These are phyloP conservation scores for Thraustotheca clavata DNA, from an alignment of 352 stramenopile genomes.

Conservation along the genomic window DNA sequence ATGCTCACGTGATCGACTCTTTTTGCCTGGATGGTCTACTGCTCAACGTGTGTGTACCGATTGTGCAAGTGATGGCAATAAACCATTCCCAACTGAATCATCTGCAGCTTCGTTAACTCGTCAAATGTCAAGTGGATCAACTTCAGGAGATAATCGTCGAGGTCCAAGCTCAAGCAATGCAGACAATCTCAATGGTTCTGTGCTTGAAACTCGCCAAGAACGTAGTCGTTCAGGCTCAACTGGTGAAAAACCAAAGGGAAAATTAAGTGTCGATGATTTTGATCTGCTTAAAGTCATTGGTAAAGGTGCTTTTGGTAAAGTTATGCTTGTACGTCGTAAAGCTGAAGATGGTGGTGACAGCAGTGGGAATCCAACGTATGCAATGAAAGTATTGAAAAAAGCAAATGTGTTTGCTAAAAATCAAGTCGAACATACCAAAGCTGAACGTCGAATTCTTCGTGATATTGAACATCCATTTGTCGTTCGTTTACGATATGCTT, in stretches of 20 bases:
- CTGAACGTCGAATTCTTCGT: constrained; percentile 82
- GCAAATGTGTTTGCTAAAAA: constrained; percentile 87
- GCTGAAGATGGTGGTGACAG: constrained; percentile 50
- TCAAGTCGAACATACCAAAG: constrained; percentile 91
- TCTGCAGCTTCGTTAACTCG: constrained; percentile 21
- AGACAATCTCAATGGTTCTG: constrained; percentile 3
- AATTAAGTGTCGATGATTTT: constrained; percentile 90
- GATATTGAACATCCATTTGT: constrained; percentile 91
- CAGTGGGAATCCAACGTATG: constrained; percentile 75
- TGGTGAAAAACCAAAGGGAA: constrained; percentile 32
- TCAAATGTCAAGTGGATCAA: constrained; percentile 13
- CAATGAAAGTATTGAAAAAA: constrained; percentile 93
- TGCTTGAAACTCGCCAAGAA: constrained; percentile 11
- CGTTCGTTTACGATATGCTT: constrained; percentile 88
- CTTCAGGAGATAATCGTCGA: constrained; percentile 22
- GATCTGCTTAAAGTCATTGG: constrained; percentile 93
- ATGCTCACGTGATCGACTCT: constrained; percentile 76
- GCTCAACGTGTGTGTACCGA: constrained; percentile 82
- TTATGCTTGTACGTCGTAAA: constrained; percentile 93
- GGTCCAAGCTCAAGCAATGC: not conserved
- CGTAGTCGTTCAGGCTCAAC: constrained; percentile 25
- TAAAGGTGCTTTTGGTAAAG: constrained; percentile 94
- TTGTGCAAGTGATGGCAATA: constrained; percentile 76
- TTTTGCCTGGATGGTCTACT: constrained; percentile 75
- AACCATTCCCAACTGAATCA: constrained; percentile 33